phyloP scores from a whole-genome alignment of 2,329 filamentous ascomycete species.

The Seiridium unicorne region DNA sequence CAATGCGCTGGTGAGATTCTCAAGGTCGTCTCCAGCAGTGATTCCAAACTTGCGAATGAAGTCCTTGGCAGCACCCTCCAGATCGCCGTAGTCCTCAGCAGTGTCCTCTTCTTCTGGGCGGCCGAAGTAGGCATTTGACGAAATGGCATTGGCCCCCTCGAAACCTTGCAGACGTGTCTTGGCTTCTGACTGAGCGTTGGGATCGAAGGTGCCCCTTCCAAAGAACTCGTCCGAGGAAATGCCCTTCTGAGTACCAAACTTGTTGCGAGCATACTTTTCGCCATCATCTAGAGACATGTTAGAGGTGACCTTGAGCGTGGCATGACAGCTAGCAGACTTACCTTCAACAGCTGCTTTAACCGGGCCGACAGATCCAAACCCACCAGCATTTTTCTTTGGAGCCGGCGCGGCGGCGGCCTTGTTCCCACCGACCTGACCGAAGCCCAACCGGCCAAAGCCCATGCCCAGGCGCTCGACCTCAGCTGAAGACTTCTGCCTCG shows the following conservation, averaged over 20 bases:
- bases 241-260: conserved; percentile 90
- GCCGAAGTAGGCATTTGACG: conserved; percentile 72
- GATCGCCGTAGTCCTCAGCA: conserved; percentile 79
- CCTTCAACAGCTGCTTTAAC: conserved; percentile 69
- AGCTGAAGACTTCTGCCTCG: conserved; percentile 62
- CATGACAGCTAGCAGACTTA: conserved; percentile 35
- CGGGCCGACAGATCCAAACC: conserved; percentile 82
- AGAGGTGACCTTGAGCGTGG: neutral
- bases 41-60: conserved; percentile 94
- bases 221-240: conserved; percentile 99
- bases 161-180: conserved; percentile 87
- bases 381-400: conserved; percentile 70
- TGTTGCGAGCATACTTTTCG: conserved; percentile 78
- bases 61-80: conserved; percentile 92
- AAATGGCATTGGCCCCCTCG: conserved; percentile 88
- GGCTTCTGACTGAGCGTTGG: conserved; percentile 77
- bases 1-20: conserved; percentile 79
- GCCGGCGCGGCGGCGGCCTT: conserved; percentile 53
- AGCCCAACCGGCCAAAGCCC: conserved; percentile 81
- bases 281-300: conserved; percentile 58
- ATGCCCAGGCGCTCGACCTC: conserved; percentile 90
- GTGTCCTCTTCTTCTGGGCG: conserved; percentile 7
- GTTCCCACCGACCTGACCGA: conserved; percentile 74
- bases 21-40: conserved; percentile 91
- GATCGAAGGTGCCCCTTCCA: conserved; percentile 83